Percentiles rank a stretch among this genome's conserved stretches.
phyloP scores from a whole-genome alignment of 2,329 filamentous ascomycete species.

The Fusarium sambucinum region DNA sequence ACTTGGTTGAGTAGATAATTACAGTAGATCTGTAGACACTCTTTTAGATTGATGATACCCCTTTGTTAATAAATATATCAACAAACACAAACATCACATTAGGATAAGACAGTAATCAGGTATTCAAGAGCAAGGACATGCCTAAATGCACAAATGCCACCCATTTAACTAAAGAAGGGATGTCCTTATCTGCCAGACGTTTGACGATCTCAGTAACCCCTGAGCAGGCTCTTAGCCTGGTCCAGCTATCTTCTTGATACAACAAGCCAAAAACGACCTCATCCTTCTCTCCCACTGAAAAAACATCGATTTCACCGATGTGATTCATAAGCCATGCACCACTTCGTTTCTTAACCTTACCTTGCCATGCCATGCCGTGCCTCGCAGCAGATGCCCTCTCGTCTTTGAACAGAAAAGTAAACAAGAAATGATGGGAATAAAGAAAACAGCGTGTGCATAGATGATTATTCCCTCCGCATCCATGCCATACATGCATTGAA shows the following conservation, averaged over 20 bases:
- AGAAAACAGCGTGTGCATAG: constrained; percentile 32
- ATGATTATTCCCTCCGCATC: constrained; percentile 37
- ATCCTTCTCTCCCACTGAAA: background rate
- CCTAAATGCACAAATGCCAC: constrained; percentile 47
- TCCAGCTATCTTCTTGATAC: background rate
- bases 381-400: constrained; percentile 45
- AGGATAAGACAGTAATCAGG: background rate
- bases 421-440: constrained; percentile 29
- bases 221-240: background rate
- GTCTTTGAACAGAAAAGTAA: constrained; percentile 39
- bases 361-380: constrained; percentile 35
- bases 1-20: constrained; percentile 55
- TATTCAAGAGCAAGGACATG: constrained; percentile 43
- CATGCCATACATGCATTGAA: constrained; percentile 30
- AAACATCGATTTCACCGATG: constrained; percentile 1
- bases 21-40: constrained; percentile 14
- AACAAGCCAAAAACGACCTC: constrained; percentile 1
- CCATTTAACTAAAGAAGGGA: constrained; percentile 45
- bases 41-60: constrained; percentile 42
- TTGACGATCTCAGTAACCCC: constrained; percentile 16
- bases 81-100: background rate
- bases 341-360: constrained; percentile 12
- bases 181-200: constrained; percentile 27
- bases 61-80: constrained; percentile 24
- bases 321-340: constrained; percentile 12